Evolutionary conservation across 257 asterid genomes (phyloP), one percentile per base, ranked within the genome.

Genomic region (Ilex aquifolium): DNA sequence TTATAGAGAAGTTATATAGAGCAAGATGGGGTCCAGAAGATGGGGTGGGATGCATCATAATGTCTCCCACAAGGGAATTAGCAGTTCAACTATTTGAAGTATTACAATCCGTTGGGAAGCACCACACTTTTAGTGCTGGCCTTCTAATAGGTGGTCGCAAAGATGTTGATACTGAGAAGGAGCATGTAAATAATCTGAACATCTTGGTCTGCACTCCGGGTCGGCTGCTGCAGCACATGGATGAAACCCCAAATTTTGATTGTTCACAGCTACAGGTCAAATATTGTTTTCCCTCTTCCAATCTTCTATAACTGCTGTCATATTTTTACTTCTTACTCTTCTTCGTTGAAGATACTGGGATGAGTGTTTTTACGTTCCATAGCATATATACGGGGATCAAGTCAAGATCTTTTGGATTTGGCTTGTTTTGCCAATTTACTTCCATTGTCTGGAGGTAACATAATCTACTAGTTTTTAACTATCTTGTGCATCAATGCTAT

Each of bases 191-290:
- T 46, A 71, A 69, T 64, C 67, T 93, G 84, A 90, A 93, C 72
- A 87, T 93, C 71, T 72, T 93, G 83, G 95, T 93, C 42, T 90
- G 99, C 63, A 93, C 99, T 59, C 97, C 97, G 3, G 97, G 99
- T 11, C 85, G 97, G 64, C 95, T 93, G 71, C 96, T 93, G 63
- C 99, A 93, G 79, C 99, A 93, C 92, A 93, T 93, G 99, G 95
- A 93, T 11, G 97, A 90, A 72, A 93, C 99, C 44, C 95, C 90
- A 51, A 83, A 93, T 83, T 93, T 93, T 61, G 95, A 90, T 32
- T 93, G 99, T 62, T 78, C 97, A 52, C 86, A 88, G 64, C 95
- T 93, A 71, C 95, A 93, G 99, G 99, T 93, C 79, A 44, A 63
- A 51, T 21, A 21, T 21, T 29, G 1, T 36, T 36, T 36, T 36